A percentile compares a stretch with the other conserved stretches of the same genome.
These are phyloP conservation scores for Rhizomucor pusillus DNA, from an alignment of 371 early-diverging fungal species.

Conservation along the genomic window DNA sequence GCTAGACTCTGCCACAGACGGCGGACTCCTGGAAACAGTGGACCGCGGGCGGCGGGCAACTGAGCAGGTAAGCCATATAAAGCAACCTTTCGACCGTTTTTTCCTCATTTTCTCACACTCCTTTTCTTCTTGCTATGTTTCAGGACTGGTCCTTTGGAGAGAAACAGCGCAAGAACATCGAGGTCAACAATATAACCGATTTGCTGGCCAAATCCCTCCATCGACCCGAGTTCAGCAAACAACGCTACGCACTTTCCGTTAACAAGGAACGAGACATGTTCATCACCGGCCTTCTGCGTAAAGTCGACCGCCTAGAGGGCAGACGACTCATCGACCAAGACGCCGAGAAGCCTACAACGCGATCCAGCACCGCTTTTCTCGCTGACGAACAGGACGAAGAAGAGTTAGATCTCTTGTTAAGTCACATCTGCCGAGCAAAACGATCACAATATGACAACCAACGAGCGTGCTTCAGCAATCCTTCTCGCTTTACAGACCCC, in stretches of 20 bases:
- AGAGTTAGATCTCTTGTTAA: constrained; percentile 6
- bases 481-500: no score
- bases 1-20: background rate
- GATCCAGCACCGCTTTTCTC: no score
- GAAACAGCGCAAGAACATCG: background rate
- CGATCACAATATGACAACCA: constrained; percentile 11
- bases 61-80: background rate
- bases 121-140: background rate
- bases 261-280: constrained; percentile 28
- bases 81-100: background rate
- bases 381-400: background rate
- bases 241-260: constrained; percentile 20
- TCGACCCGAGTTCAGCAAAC: constrained; percentile 27
- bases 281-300: constrained; percentile 24
- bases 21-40: background rate
- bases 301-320: constrained; percentile 28
- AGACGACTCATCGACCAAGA: constrained; percentile 28
- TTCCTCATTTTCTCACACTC: background rate
- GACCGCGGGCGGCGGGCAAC: background rate
- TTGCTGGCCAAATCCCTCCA: constrained; percentile 48
- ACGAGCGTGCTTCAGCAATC: no score
- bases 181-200: constrained; percentile 40
- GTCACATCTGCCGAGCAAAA: constrained; percentile 7
- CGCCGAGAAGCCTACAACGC: constrained; percentile 17
- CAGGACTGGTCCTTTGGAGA: background rate